These are phyloP conservation scores for Coriaria nepalensis DNA, from an alignment of 306 rosid species.

Conservation along the genomic window DNA sequence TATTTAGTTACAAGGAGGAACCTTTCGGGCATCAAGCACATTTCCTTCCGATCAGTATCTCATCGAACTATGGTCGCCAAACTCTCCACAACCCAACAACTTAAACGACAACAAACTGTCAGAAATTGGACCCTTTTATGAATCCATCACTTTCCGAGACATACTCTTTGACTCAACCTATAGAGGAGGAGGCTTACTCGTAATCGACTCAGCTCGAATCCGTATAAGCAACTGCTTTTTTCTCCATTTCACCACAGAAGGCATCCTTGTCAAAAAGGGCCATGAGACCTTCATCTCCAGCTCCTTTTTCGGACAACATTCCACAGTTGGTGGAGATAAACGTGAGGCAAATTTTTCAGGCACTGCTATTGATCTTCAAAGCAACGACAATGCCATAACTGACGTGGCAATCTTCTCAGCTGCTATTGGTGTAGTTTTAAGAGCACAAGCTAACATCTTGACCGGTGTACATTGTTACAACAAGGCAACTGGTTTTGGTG, in stretches of 20 bases:
- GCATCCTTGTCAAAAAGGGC: constrained; percentile 56
- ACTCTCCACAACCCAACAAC: constrained; percentile 11
- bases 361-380: constrained; percentile 47
- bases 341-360: constrained; percentile 61
- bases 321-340: constrained; percentile 61
- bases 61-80: constrained; percentile 50
- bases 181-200: constrained; percentile 74
- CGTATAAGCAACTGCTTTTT: constrained; percentile 81
- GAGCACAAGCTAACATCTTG: constrained; percentile 60
- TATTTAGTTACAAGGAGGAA: constrained; percentile 88
- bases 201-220: constrained; percentile 62
- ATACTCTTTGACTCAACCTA: constrained; percentile 64
- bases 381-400: constrained; percentile 72
- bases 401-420: constrained; percentile 89
- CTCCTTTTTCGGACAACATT: constrained; percentile 82
- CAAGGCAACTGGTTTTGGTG: constrained; percentile 86
- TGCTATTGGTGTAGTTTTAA: constrained; percentile 39
- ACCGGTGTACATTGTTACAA: constrained; percentile 87
- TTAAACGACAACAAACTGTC: constrained; percentile 8
- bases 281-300: constrained; percentile 79
- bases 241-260: constrained; percentile 65
- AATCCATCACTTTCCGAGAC: constrained; percentile 56
- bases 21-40: constrained; percentile 45
- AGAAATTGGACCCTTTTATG: too few species aligned
- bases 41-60: constrained; percentile 50